Evolutionary conservation across 192 early-diverging fungal species (phyloP), one percentile per base, ranked within the genome.

Genomic region (Backusella circina): DNA sequence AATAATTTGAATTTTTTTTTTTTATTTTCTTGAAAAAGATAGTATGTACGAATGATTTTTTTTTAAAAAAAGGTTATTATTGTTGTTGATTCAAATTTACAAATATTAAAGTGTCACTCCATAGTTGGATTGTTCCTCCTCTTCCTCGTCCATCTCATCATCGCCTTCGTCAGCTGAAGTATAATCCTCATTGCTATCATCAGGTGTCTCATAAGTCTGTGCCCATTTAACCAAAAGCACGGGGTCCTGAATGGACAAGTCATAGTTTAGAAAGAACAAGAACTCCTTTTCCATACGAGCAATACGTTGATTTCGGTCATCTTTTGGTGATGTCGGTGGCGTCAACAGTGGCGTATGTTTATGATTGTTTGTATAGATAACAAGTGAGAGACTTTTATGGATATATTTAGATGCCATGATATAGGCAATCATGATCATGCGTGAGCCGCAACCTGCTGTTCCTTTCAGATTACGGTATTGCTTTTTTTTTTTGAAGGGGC

Each of bases 211-310:
- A 50, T 41, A 41, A n/a, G 33, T 57, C 21, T 73, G 71, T 35
- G 71, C 71, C 71, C 71, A 73, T 35, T 73, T 36, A 9, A 73
- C 54, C 1, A 73, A 10, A 16, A 50, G 18, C 12, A 36, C 16
- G 3, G 71, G 71, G 35, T 64, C 51, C 5, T 50, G 35, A 12
- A 73, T 26, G 6, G 71, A 64, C 6, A 87, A 75, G 51, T 85
- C 80, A 70, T 77, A 83, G 54, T 84, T 79, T n/a, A 87, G 73
- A 70, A 87, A 87, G 8, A 83, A 81, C 61, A 85, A 71, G 37
- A 85, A 87, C 39, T 87, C 86, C 18, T 71, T 28, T 44, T 87
- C 86, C 86, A 87, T 87, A 8, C 84, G 32, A 23, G 36, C 67
- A 37, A 68, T 68, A 2, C 67, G 32, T 21, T 38, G n/a, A 12